Base-by-base conservation (phyloP, 768 basidiomycete genomes). In the Rhodotorula sphaerocarpa region DNA sequence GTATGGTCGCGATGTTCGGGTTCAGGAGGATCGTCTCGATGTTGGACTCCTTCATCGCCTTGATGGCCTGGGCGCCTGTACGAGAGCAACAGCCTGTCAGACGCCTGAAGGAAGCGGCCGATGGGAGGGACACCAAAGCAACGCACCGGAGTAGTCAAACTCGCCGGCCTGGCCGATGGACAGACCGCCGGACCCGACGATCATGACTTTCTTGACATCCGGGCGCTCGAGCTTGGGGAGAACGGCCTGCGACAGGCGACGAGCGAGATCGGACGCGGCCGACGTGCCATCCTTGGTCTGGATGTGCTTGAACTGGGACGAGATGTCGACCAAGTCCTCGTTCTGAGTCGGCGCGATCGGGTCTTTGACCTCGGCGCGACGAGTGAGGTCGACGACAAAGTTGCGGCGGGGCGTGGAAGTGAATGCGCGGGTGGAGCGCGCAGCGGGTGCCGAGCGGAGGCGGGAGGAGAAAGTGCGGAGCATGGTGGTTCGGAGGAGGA, bases 91-190 rank as follows among this genome's bases (percentile, higher is more conserved):
- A 44, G 48, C 10, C n/a, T n/a, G n/a, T n/a, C n/a, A n/a, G n/a
- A n/a, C n/a, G n/a, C n/a, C n/a, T n/a, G n/a, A n/a, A n/a, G n/a
- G n/a, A n/a, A n/a, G n/a, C n/a, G n/a, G n/a, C n/a, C n/a, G n/a
- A n/a, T n/a, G n/a, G n/a, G 23, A 20, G 25, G 6, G 41, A 9
- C 20, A 55, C 7, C 16, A 31, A 21, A 42, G 5, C 2, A 16
- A 66, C 77, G 66, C 45, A 78, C 78, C 95, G 25, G 93, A 96
- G 75, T 99, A 99, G 75, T 99, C 95, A 76, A 99, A 99, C 78
- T 99, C 95, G 75, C 95, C 95, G 7, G 95, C 95, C 76, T 99
- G 95, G 33, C 95, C 95, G 60, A 99, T 99, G 72, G 85, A 86
- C 50, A 99, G 84, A 57, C 95, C 95, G 70, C 95, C 95, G 70